Percentiles rank a stretch among this genome's conserved stretches.
phyloP scores from a whole-genome alignment of 176 grass and related monocot genomes.

The Poa pratensis region DNA sequence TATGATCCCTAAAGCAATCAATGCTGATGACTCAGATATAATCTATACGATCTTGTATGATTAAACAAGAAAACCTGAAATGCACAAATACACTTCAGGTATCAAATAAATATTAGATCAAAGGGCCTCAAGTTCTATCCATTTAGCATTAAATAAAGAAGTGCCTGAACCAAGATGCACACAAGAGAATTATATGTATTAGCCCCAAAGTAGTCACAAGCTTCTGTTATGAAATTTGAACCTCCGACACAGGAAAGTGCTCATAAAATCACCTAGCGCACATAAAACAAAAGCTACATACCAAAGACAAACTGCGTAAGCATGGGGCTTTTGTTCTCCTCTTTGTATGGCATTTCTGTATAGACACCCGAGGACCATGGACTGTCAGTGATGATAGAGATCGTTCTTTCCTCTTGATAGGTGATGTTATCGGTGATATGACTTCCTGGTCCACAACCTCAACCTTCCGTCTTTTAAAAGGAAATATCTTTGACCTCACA shows the following conservation, averaged over 20 bases:
- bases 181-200: not conserved
- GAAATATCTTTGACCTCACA: conserved; percentile 76
- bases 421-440: conserved; percentile 39
- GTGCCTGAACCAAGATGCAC: conserved; percentile 1
- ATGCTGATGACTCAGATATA: not conserved
- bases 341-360: conserved; percentile 64
- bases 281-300: conserved; percentile 42
- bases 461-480: conserved; percentile 63
- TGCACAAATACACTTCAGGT: conserved; percentile 20
- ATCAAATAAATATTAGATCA: not conserved
- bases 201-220: conserved; percentile 23
- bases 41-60: not conserved
- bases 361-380: conserved; percentile 59
- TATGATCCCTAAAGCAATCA: not conserved
- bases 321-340: conserved; percentile 69
- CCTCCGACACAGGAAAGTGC: not conserved
- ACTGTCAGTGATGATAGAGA: conserved; percentile 72
- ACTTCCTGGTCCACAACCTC: conserved; percentile 55
- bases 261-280: not conserved
- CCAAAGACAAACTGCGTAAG: conserved; percentile 50
- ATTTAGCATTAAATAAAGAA: conserved; percentile 28
- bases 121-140: not conserved
- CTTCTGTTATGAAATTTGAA: conserved; percentile 4
- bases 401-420: conserved; percentile 74
- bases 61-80: conserved; percentile 16